Evolutionary conservation across 2,329 filamentous ascomycete genomes (phyloP).

Genomic region (Oidium heveae): DNA sequence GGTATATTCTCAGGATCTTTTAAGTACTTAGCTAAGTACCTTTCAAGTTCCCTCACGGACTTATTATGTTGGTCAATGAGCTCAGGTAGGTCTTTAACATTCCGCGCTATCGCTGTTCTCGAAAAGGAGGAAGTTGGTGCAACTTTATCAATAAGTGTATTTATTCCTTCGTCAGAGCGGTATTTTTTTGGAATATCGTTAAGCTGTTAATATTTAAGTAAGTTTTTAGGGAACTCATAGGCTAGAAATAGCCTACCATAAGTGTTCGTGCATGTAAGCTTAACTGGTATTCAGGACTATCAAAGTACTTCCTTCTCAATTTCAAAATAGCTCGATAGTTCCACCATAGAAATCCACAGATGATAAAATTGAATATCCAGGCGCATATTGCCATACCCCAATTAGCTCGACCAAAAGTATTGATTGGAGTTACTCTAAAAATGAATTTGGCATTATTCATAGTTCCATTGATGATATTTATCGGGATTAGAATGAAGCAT

Average conservation of each 20-base stretch:
- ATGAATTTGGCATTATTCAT: slow-evolving; percentile 18
- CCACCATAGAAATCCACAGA: slow-evolving; percentile 66
- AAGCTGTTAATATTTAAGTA: slow-evolving; percentile 24
- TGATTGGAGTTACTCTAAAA: slow-evolving; percentile 32
- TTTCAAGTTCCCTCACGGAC: slow-evolving; percentile 59
- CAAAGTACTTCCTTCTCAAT: slow-evolving; percentile 56
- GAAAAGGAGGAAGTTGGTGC: slow-evolving; percentile 58
- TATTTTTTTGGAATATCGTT: slow-evolving; percentile 61
- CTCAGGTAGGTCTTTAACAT: slow-evolving; percentile 70
- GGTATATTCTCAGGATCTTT: slow-evolving; percentile 68
- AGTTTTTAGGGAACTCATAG: background rate
- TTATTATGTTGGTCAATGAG: slow-evolving; percentile 66
- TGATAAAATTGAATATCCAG: slow-evolving; percentile 45
- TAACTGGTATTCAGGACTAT: slow-evolving; percentile 65
- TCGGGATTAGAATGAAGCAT: slow-evolving; percentile 53
- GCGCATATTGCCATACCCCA: slow-evolving; percentile 35
- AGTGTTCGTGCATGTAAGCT: slow-evolving; percentile 56
- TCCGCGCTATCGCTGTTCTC: slow-evolving; percentile 61
- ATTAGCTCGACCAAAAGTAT: slow-evolving; percentile 24
- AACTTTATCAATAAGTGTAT: slow-evolving; percentile 56
- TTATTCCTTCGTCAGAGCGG: slow-evolving; percentile 65
- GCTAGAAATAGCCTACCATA: slow-evolving; percentile 22
- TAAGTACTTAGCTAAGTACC: slow-evolving; percentile 66
- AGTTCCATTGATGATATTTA: slow-evolving; percentile 36
- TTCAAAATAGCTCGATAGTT: slow-evolving; percentile 56